Percentiles rank a stretch among this genome's conserved stretches.
Conservation (phyloP, 2,329 filamentous ascomycete species). For the Lasiodiplodia sp. region DNA sequence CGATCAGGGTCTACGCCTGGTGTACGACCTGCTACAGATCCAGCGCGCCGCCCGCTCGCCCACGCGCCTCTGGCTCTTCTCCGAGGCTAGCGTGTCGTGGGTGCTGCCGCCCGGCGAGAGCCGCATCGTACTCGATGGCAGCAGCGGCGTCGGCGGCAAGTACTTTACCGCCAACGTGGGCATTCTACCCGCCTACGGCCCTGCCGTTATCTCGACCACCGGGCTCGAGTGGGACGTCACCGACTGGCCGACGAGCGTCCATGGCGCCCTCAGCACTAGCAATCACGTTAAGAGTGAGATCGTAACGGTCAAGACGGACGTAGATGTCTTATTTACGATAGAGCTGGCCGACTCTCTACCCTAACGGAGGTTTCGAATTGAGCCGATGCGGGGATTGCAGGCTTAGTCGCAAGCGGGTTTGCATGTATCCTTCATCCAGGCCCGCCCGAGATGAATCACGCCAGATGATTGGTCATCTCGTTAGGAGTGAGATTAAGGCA, state of each 20-base stretch:
- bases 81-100: slow-evolving; percentile 81
- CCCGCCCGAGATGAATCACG: no score
- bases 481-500: no score
- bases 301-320: slow-evolving; percentile 49
- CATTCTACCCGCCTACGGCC: slow-evolving; percentile 83
- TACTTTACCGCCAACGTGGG: slow-evolving; percentile 81
- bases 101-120: slow-evolving; percentile 76
- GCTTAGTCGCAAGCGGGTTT: no score
- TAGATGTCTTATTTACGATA: slow-evolving; percentile 57
- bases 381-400: no score
- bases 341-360: slow-evolving; percentile 39
- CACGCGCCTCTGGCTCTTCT: slow-evolving; percentile 75
- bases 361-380: background rate
- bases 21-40: slow-evolving; percentile 79
- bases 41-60: slow-evolving; percentile 48
- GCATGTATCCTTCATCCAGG: no score
- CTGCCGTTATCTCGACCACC: slow-evolving; percentile 76
- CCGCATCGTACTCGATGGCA: slow-evolving; percentile 67
- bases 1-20: slow-evolving; percentile 87
- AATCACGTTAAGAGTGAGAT: slow-evolving; percentile 55
- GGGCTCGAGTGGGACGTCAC: slow-evolving; percentile 92
- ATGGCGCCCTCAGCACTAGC: slow-evolving; percentile 57
- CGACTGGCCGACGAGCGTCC: slow-evolving; percentile 72
- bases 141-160: slow-evolving; percentile 32
- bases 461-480: slow-evolving; percentile 34